Conservation (phyloP, 169 alveolate genomes). For the Cardiosporidium cionae region DNA sequence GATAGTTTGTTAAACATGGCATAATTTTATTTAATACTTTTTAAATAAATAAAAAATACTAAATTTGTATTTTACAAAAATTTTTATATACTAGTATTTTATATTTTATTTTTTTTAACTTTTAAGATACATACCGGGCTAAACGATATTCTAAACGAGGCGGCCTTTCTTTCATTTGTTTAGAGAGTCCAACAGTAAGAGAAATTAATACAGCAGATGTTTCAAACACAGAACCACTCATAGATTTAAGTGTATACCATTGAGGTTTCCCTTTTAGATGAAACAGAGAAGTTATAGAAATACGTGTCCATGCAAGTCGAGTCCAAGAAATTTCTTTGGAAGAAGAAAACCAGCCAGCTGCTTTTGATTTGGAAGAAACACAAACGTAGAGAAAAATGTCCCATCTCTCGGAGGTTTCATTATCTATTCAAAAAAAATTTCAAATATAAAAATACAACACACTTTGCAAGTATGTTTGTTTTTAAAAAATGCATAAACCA, state of each 20-base stretch:
- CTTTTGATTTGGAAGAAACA: conserved; percentile 32
- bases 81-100: no score
- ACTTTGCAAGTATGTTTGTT: no score
- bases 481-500: no score
- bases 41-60: no score
- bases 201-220: conserved; percentile 44
- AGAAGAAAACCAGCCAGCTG: conserved; percentile 24
- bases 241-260: conserved; percentile 53
- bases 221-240: conserved; percentile 28
- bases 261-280: conserved; percentile 63
- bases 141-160: conserved; percentile 64
- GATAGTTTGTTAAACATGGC: no score
- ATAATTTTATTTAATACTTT: no score
- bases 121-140: conserved; percentile 1
- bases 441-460: no score
- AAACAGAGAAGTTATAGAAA: conserved; percentile 49
- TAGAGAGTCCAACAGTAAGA: conserved; percentile 20
- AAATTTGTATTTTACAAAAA: no score
- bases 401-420: conserved; percentile 38
- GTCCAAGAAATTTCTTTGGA: conserved; percentile 13
- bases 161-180: conserved; percentile 47
- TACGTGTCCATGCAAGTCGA: conserved; percentile 61
- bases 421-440: neutral
- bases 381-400: conserved; percentile 51
- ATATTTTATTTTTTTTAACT: no score